Percentiles rank a stretch among this genome's conserved stretches.
Conservation (phyloP, 2,329 filamentous ascomycete genomes). For the Aspergillus vadensis region DNA sequence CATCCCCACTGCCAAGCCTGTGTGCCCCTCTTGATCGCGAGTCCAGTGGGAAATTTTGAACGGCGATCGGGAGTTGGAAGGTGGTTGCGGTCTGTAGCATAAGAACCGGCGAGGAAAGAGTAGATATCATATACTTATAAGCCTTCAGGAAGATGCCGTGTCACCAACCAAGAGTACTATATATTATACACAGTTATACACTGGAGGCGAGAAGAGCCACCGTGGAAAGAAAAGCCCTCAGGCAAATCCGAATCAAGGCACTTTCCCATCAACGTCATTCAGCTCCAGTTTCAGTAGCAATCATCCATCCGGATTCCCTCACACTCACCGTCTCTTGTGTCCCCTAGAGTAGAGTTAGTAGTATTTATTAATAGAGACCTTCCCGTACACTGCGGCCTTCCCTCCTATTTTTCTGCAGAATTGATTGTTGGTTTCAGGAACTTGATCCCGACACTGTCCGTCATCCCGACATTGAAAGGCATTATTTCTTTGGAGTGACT, state of each 20-base stretch:
- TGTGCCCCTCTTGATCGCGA: slow-evolving; percentile 8
- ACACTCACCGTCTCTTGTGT: background rate
- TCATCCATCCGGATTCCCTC: slow-evolving; percentile 9
- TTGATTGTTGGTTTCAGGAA: background rate
- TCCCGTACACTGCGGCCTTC: background rate
- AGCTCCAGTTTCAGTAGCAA: slow-evolving; percentile 5
- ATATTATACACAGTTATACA: no score
- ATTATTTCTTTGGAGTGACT: background rate
- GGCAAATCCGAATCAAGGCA: background rate
- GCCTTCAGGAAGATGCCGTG: background rate
- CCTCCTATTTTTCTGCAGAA: background rate
- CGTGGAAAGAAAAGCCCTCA: background rate
- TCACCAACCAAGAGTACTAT: background rate
- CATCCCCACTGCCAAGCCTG: slow-evolving; percentile 22
- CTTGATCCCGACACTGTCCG: background rate
- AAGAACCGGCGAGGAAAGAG: background rate
- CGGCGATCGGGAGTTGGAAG: background rate
- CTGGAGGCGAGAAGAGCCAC: background rate
- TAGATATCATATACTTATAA: background rate
- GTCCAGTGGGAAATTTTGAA: background rate
- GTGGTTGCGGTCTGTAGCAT: background rate
- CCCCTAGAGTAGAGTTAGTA: background rate
- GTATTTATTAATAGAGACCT: background rate
- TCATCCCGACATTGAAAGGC: background rate
- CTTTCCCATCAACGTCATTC: slow-evolving; percentile 4